A percentile compares a stretch with the other conserved stretches of the same genome.
These are phyloP conservation scores for Wickerhamomyces chambardii DNA, from an alignment of 805 yeast species.

Conservation along the genomic window DNA sequence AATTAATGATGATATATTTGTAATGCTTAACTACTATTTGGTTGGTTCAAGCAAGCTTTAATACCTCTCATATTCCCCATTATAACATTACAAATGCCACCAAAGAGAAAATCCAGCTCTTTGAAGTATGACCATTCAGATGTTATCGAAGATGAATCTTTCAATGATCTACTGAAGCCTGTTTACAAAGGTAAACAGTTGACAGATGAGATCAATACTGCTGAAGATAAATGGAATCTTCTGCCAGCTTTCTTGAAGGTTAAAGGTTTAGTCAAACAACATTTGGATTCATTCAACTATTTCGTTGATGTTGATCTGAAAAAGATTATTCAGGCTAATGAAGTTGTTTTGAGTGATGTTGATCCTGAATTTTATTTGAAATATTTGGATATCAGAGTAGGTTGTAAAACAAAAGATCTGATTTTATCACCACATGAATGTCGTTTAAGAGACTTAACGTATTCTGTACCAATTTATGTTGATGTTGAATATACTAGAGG, in stretches of 20 bases:
- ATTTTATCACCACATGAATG: conserved; percentile 90
- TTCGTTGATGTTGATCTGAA: conserved; percentile 90
- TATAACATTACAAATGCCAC: too few relatives aligned
- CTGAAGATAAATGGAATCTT: conserved; percentile 95
- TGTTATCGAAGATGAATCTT: conserved; percentile 42
- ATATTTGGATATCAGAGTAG: conserved; percentile 89
- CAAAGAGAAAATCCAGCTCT: conserved; percentile 15
- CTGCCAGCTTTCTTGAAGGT: conserved; percentile 94
- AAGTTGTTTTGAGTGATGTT: conserved; percentile 82
- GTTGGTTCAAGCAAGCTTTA: too few relatives aligned
- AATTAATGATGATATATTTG: too few relatives aligned
- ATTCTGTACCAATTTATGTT: conserved; percentile 91
- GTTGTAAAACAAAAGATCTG: conserved; percentile 57
- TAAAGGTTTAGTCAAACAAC: conserved; percentile 95
- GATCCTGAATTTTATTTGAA: conserved; percentile 95
- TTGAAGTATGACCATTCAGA: conserved; percentile 9
- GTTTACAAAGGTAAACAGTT: conserved; percentile 78
- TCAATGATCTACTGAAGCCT: conserved; percentile 72
- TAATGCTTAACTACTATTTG: too few relatives aligned
- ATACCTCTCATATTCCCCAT: too few relatives aligned
- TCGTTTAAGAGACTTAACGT: conserved; percentile 86
- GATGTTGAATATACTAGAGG: conserved; percentile 98
- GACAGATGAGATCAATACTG: conserved; percentile 83
- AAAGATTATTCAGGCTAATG: conserved; percentile 88
- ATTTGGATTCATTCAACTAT: conserved; percentile 95